A percentile compares a stretch with the other conserved stretches of the same genome.
These are phyloP conservation scores for Rubroboletus satanas DNA, from an alignment of 768 basidiomycete species.

Conservation along the genomic window DNA sequence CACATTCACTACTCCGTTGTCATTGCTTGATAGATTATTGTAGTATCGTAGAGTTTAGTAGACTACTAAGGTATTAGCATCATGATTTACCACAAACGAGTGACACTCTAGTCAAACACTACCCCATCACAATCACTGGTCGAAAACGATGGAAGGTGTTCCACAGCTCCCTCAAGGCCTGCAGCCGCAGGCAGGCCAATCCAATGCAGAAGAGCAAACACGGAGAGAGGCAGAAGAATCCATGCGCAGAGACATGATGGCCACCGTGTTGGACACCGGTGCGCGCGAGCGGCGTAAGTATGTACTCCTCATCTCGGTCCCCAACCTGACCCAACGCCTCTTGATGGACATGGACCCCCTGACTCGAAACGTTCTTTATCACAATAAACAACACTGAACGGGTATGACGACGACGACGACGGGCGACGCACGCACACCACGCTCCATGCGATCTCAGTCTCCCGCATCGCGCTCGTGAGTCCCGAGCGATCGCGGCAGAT, in stretches of 20 bases:
- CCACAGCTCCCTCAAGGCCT: constrained; percentile 27
- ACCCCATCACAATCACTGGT: background rate
- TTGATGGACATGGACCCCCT: background rate
- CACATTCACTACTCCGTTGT: constrained; percentile 1
- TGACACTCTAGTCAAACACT: constrained; percentile 1
- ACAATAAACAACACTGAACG: background rate
- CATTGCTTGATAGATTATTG: background rate
- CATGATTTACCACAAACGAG: background rate
- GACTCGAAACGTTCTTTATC: background rate
- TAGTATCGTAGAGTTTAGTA: constrained; percentile 4
- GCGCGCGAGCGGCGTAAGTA: constrained; percentile 75
- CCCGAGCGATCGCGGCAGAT: constrained; percentile 78
- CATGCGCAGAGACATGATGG: constrained; percentile 71
- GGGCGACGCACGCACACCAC: background rate
- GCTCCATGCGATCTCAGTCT: constrained; percentile 47
- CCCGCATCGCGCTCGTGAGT: constrained; percentile 83
- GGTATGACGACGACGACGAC: background rate
- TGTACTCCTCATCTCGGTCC: background rate
- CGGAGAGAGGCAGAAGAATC: constrained; percentile 68
- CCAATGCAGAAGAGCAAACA: constrained; percentile 49
- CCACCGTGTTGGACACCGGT: constrained; percentile 69
- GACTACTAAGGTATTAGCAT: background rate
- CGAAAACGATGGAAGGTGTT: constrained; percentile 23
- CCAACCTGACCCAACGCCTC: background rate
- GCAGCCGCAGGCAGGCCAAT: constrained; percentile 38